A percentile compares a stretch with the other conserved stretches of the same genome.
Evolutionary conservation across 257 asterid genomes (phyloP).

Genomic region (Penstemon davidsonii): DNA sequence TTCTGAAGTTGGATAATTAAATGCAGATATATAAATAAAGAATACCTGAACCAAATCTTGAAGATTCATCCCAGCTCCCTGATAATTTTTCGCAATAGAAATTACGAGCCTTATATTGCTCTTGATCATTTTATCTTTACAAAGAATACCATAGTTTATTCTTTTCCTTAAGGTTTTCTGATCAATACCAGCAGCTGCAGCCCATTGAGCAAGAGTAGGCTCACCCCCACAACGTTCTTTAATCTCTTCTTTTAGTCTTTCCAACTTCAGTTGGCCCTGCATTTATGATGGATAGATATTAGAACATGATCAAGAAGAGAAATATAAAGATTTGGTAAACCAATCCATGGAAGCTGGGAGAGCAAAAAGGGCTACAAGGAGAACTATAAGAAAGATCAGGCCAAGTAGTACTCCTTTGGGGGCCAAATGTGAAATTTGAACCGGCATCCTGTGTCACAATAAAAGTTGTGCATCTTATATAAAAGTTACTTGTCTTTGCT

Average conservation of each 20-base stretch:
- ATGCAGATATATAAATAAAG: slow-evolving; percentile 4
- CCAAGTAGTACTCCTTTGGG: no score
- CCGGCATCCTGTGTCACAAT: no score
- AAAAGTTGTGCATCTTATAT: no score
- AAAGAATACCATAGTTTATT: slow-evolving; percentile 62
- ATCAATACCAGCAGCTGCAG: slow-evolving; percentile 89
- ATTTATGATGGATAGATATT: slow-evolving; percentile 21
- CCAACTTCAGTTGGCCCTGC: slow-evolving; percentile 82
- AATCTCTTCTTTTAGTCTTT: slow-evolving; percentile 74
- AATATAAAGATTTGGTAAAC: not conserved
- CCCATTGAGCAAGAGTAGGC: slow-evolving; percentile 84
- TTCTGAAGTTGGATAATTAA: slow-evolving; percentile 8
- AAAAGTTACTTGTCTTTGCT: no score
- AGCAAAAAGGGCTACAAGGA: not conserved
- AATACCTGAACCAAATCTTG: slow-evolving; percentile 96
- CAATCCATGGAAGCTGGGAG: no score
- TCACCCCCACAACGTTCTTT: slow-evolving; percentile 53
- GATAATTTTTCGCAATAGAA: slow-evolving; percentile 92
- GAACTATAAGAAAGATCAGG: not conserved
- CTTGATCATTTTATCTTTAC: slow-evolving; percentile 90
- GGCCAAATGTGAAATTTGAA: no score
- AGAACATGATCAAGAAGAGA: slow-evolving; percentile 11
- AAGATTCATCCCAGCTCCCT: slow-evolving; percentile 90
- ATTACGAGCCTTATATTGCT: slow-evolving; percentile 92
- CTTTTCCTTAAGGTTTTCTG: slow-evolving; percentile 77